phyloP scores from a whole-genome alignment of 106 monocot species.

The Dioscorea zingiberensis region DNA sequence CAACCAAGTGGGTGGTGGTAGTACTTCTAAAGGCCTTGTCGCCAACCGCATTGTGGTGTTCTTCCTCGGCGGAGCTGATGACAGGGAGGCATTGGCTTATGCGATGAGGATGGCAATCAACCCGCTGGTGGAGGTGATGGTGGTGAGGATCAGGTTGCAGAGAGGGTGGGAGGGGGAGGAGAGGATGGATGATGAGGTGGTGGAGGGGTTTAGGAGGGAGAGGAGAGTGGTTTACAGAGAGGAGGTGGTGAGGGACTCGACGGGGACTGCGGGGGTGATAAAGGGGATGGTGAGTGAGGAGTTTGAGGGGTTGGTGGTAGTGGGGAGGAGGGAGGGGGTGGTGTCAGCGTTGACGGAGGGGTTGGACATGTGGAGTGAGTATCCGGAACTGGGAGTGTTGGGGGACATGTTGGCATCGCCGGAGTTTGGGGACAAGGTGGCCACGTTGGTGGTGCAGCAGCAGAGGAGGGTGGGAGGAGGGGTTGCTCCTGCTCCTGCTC shows the following conservation, averaged over 20 bases:
- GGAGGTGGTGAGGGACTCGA: slow-evolving; percentile 46
- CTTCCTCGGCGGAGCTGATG: slow-evolving; percentile 70
- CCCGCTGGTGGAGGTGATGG: slow-evolving; percentile 21
- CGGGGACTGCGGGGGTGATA: slow-evolving; percentile 40
- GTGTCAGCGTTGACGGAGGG: slow-evolving; percentile 36
- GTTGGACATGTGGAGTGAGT: slow-evolving; percentile 60
- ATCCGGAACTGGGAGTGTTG: slow-evolving; percentile 51
- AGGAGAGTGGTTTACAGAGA: slow-evolving; percentile 38
- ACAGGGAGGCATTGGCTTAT: slow-evolving; percentile 55
- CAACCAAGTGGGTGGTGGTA: slow-evolving; percentile 22
- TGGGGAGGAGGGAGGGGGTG: slow-evolving; percentile 34
- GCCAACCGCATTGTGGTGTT: slow-evolving; percentile 34
- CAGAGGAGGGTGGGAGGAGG: slow-evolving; percentile 18
- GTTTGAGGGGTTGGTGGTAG: slow-evolving; percentile 53
- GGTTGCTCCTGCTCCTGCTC: too few relatives aligned
- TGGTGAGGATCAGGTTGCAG: slow-evolving; percentile 33
- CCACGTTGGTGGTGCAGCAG: slow-evolving; percentile 55
- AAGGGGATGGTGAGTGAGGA: slow-evolving; percentile 16
- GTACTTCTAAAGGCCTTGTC: not conserved
- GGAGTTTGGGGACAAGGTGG: slow-evolving; percentile 24
- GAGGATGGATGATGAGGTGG: slow-evolving; percentile 27
- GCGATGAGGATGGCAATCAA: slow-evolving; percentile 38
- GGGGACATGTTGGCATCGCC: slow-evolving; percentile 54
- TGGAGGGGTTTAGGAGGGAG: slow-evolving; percentile 24
- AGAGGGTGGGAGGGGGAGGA: slow-evolving; percentile 3